Conservation (phyloP, 2,329 filamentous ascomycete species). For the Penicillium sp. region DNA sequence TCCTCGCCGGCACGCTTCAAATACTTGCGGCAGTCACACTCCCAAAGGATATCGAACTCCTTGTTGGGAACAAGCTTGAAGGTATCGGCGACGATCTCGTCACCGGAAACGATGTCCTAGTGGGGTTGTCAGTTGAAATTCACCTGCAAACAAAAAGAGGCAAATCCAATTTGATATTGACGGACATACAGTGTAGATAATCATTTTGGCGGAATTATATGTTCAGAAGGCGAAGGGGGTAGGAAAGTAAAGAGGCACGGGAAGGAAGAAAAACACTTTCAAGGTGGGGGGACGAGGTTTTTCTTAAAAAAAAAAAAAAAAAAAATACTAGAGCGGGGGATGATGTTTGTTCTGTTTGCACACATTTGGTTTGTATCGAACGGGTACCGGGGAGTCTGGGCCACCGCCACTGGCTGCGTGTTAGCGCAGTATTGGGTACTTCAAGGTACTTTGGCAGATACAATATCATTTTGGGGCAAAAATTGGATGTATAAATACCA, state of each 20-base stretch:
- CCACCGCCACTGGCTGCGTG: background rate
- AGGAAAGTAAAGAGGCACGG: constrained; percentile 25
- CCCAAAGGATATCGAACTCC: constrained; percentile 76
- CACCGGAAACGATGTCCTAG: constrained; percentile 82
- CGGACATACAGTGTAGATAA: constrained; percentile 64
- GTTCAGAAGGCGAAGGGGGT: constrained; percentile 13
- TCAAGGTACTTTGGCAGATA: background rate
- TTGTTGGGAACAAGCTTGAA: constrained; percentile 64
- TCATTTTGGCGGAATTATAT: constrained; percentile 57
- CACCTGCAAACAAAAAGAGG: background rate
- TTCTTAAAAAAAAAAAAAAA: constrained; percentile 13
- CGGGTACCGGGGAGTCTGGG: background rate
- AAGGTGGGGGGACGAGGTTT: constrained; percentile 31
- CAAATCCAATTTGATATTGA: background rate
- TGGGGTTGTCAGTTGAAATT: constrained; percentile 12
- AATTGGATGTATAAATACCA: no score
- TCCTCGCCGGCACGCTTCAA: constrained; percentile 65
- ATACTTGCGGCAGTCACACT: constrained; percentile 91
- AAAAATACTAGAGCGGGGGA: constrained; percentile 1
- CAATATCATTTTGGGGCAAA: no score
- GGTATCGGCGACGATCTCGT: constrained; percentile 97
- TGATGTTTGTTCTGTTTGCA: constrained; percentile 15
- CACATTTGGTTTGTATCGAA: background rate
- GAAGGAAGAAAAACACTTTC: constrained; percentile 27
- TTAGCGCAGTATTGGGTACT: background rate